Conservation (phyloP, 306 rosid genomes). For the Pueraria montana region DNA sequence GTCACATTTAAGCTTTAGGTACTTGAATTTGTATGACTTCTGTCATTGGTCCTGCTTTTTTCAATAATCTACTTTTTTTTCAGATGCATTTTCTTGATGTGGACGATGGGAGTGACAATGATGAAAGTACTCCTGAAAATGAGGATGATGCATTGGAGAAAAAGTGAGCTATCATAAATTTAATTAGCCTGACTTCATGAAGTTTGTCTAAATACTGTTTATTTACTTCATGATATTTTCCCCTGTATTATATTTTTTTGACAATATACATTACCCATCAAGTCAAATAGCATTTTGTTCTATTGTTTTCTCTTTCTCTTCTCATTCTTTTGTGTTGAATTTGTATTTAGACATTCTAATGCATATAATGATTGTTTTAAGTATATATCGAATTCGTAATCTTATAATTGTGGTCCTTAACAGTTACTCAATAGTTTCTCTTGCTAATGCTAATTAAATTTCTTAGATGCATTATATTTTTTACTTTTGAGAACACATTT, state of each 20-base stretch:
- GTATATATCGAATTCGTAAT: neutral
- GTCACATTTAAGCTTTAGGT: constrained; percentile 17
- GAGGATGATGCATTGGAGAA: constrained; percentile 62
- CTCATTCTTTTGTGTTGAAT: neutral
- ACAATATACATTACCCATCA: neutral
- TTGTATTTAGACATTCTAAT: constrained; percentile 14
- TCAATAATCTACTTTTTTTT: constrained; percentile 40
- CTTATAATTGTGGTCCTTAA: constrained; percentile 9
- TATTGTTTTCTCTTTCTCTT: neutral
- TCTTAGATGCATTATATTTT: neutral
- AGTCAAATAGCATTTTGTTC: constrained; percentile 8
- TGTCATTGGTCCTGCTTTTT: constrained; percentile 22
- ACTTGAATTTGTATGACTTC: constrained; percentile 18
- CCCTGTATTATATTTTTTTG: neutral
- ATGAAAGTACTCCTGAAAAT: constrained; percentile 59
- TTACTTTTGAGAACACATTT: neutral
- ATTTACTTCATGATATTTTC: neutral
- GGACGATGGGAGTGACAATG: constrained; percentile 73
- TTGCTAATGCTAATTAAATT: constrained; percentile 17
- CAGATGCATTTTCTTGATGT: constrained; percentile 90
- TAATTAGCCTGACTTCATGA: neutral
- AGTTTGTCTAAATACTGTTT: neutral
- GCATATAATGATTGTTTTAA: constrained; percentile 23
- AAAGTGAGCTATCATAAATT: constrained; percentile 55
- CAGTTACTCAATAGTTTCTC: neutral